Base-by-base conservation (phyloP, 2,329 filamentous ascomycete species). In the Rachicladosporium sp. region DNA sequence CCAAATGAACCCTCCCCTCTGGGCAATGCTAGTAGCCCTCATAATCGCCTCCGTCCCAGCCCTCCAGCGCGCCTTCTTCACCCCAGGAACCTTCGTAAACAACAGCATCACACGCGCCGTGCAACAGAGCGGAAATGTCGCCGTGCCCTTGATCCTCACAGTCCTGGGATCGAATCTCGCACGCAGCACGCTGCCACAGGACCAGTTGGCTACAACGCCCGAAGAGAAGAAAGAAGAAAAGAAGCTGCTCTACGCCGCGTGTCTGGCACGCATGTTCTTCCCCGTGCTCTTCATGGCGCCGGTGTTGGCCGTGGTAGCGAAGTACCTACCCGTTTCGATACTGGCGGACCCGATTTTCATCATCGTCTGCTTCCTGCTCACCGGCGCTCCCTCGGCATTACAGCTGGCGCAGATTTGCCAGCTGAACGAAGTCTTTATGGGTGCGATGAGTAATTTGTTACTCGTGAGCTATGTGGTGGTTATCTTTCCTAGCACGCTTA, bases 361-460 rank as follows among this genome's bases (percentile, higher is more conserved):
- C 50, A 85, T 98, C 50, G 91, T 98, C 29, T 95, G 88, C 65
- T 98, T 96, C 72, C 70, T 98, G 48, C 81, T 98, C 49, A 89
- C 86, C 0, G 91, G 91, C 29, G 91, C 91, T 3, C 91, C 91
- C 5, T 93, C 82, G 46, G 91, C 91, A 19, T 70, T 98, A 47
- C 91, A 98, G 64, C 68, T 98, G 55, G 89, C 91, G 5, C 91
- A 98, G 65, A 98, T 98, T 45, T 98, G 91, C 65, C 91, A 96
- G 70, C 83, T 96, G 65, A 98, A 98, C 63, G 82, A 82, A 46
- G 91, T 98, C 7, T 98, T 86, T 61, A 89, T 96, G 69, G 78
- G 81, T 12, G 86, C 91, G 36, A 96, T 98, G 88, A 83, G 84
- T 46, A 83, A 78, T 59, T 73, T 98, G 42, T 66, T 96, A 37